Percentiles rank a stretch among this genome's conserved stretches.
Conservation (phyloP, 371 early-diverging fungal genomes). For the Mucor indicus region DNA sequence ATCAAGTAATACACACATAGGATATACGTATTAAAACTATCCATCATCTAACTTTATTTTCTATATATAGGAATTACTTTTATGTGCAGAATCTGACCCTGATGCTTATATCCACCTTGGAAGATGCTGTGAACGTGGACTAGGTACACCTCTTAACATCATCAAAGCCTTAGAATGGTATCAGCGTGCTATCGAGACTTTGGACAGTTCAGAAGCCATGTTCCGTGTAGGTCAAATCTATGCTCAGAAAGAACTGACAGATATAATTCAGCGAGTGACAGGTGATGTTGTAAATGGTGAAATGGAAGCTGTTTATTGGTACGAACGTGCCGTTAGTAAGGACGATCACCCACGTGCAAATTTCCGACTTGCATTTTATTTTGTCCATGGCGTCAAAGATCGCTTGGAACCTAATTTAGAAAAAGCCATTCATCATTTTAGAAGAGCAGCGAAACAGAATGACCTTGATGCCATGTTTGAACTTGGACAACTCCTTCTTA, state of each 20-base stretch:
- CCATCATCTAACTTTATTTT: no score
- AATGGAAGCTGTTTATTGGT: constrained; percentile 34
- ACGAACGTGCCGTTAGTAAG: constrained; percentile 25
- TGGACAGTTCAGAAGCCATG: constrained; percentile 36
- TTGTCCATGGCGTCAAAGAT: constrained; percentile 16
- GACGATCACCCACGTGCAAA: constrained; percentile 31
- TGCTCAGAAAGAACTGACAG: constrained; percentile 11
- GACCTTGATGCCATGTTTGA: constrained; percentile 39
- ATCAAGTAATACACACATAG: no score
- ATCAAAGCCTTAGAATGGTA: constrained; percentile 33
- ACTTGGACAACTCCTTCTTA: constrained; percentile 21
- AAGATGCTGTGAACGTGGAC: constrained; percentile 39
- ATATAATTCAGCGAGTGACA: no score
- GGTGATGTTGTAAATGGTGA: constrained; percentile 9
- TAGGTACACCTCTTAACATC: constrained; percentile 42
- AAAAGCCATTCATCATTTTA: constrained; percentile 23
- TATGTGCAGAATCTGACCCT: constrained; percentile 24
- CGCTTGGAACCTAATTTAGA: constrained; percentile 13
- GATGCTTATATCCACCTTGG: constrained; percentile 33
- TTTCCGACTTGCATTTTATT: constrained; percentile 28
- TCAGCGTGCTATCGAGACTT: constrained; percentile 24
- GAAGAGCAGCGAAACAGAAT: constrained; percentile 28
- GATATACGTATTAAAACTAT: no score
- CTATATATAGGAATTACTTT: constrained; percentile 34
- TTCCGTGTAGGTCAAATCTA: constrained; percentile 35